Evolutionary conservation across 2,329 filamentous ascomycete genomes (phyloP).

Genomic region (Dactylellina leptospora): DNA sequence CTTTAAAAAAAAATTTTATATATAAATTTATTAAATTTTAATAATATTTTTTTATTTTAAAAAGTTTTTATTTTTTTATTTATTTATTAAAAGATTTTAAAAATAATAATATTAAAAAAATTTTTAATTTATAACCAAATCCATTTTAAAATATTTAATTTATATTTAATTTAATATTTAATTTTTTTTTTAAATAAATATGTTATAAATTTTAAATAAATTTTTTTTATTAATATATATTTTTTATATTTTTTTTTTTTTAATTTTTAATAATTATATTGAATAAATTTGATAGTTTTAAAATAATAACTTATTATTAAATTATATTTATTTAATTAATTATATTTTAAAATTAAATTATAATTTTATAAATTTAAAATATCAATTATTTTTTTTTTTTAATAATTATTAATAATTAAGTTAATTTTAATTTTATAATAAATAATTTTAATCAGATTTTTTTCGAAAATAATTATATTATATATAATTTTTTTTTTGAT

Average conservation of each 20-base stretch:
- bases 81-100: constrained; percentile 7
- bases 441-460: too few species aligned
- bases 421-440: too few species aligned
- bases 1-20: background rate
- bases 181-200: background rate
- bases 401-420: too few species aligned
- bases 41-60: background rate
- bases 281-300: constrained; percentile 3
- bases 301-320: background rate
- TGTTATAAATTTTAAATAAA: background rate
- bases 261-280: constrained; percentile 1
- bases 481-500: too few species aligned
- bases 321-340: background rate
- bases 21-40: background rate
- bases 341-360: background rate
- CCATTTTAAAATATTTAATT: constrained; percentile 10
- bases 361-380: background rate
- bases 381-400: too few species aligned
- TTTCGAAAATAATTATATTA: too few species aligned
- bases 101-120: too few species aligned
- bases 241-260: constrained; percentile 7
- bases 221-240: constrained; percentile 4
- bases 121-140: constrained; percentile 11
- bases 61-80: constrained; percentile 15
- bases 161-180: constrained; percentile 6